Base-by-base conservation (phyloP, 2,329 filamentous ascomycete species). In the Fusarium sp. region DNA sequence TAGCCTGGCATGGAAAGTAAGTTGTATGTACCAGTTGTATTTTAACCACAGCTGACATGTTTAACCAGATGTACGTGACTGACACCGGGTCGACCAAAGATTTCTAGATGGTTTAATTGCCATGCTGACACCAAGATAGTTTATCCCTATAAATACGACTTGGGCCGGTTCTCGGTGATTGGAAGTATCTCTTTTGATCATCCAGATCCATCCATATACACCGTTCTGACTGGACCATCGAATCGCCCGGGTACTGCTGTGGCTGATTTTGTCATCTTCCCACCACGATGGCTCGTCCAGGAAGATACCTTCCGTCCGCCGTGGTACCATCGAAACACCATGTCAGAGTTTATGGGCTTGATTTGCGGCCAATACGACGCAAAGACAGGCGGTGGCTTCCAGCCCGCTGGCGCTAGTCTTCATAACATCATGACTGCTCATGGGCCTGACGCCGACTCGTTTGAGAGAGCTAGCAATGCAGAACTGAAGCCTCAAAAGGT, bases 1-100 rank as follows among this genome's bases (percentile, higher is more conserved):
- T 92, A 3, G 89, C 87, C 5, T 93, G 90, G 90, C 90, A 93
- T 71, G 91, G 91, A 38, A 90, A 86, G 66, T 93, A 91, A 77
- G 88, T 4, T 19, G 19, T 19, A 19, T 19, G 19, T 19, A 19
- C 19, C 19, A 19, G 19, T 19, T 3, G 4, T 19, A 89, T 61
- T 14, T 2, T 3, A 13, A 6, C 13, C 31, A 13, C 4, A 9
- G 19, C 43, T 67, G 17, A 67, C 33, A 19, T 6, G 3, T 10
- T 9, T 9, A 3, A 5, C 14, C 8, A 67, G 61, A n/a, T 67
- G 65, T 67, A 33, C 36, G 65, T 61, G 4, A 4, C 11, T 61
- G 4, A 4, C 11, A 19, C 13, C 4, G 7, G 0, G 1, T 14
- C 8, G 3, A 14, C 3, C 4, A 31, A 21, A 10, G 9, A 27